Base-by-base conservation (phyloP, 2,329 filamentous ascomycete species). In the Lachnellula subtilissima region DNA sequence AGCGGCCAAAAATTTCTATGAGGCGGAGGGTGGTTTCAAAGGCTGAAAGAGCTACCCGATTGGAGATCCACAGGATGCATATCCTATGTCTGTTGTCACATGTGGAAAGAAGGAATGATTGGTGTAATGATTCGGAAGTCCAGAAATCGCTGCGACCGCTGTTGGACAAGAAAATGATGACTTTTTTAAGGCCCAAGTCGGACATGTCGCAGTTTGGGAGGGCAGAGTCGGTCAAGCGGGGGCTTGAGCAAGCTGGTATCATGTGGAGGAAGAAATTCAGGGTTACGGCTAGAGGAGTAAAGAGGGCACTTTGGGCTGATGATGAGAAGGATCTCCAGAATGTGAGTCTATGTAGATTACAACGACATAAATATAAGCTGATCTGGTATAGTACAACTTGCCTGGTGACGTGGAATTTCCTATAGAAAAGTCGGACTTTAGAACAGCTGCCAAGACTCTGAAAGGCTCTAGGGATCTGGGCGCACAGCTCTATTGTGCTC, bases 381-480 rank as follows among this genome's bases (percentile, higher is more conserved):
- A 53, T 25, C 25, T n/a, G 52, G 19, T 48, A 39, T 58, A 68
- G 67, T 67, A 59, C 43, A 54, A 50, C 46, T 32, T 63, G 14
- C 53, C 57, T 12, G 56, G 63, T 52, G 59, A 61, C 53, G 75
- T 83, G 50, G 91, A 95, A 65, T 77, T 83, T 1, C 81, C 85
- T 19, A 72, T 88, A 49, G 87, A 91, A 28, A 85, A 81, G 56
- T 74, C 78, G 0, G 90, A 95, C 61, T 97, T 97, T 47, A 60
- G 55, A 32, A 77, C 78, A 39, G 86, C 88, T 32, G 90, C 92
- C 0, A 79, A 76, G 57, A 81, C 74, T 5, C 72, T 96, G 17
- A 77, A 85, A 61, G 95, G 93, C 0, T 97, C 93, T 8, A 84
- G 92, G 61, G 94, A 99, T 70, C 79, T 95, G 9, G 94, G 92